phyloP scores from a whole-genome alignment of 108 stramenopile species.

The Schizochytrium sp. region DNA sequence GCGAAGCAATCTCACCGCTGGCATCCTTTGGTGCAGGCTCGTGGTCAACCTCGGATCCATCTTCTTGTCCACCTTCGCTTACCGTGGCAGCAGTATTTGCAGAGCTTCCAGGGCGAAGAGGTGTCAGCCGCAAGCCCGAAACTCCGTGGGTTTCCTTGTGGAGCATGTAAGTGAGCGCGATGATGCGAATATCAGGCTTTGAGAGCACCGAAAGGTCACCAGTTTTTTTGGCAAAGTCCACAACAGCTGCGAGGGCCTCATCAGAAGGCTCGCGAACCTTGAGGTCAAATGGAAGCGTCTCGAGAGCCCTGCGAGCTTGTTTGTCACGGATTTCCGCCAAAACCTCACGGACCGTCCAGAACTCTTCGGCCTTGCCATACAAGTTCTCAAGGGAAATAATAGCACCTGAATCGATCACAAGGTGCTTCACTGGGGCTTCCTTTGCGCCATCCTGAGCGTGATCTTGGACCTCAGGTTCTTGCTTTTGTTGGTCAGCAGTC shows the following conservation, averaged over 20 bases:
- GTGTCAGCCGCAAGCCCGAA: background rate
- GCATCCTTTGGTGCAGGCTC: background rate
- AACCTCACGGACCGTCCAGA: constrained; percentile 63
- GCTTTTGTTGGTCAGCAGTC: background rate
- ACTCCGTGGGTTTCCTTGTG: constrained; percentile 75
- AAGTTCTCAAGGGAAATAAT: constrained; percentile 61
- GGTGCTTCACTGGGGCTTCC: background rate
- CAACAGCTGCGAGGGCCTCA: constrained; percentile 75
- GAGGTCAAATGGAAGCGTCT: constrained; percentile 69
- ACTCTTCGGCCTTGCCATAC: constrained; percentile 7
- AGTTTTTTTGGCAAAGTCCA: constrained; percentile 88
- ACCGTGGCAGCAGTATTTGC: background rate
- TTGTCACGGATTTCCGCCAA: constrained; percentile 64
- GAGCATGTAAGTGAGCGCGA: constrained; percentile 89
- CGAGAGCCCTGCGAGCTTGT: constrained; percentile 62
- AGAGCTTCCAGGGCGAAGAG: constrained; percentile 19
- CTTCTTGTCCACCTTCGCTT: background rate
- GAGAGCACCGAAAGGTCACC: constrained; percentile 90
- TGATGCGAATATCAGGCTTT: constrained; percentile 87
- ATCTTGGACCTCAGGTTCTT: background rate
- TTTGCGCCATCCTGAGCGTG: background rate
- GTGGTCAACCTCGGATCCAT: background rate
- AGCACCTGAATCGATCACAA: constrained; percentile 65
- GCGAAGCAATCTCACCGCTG: background rate
- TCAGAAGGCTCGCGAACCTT: constrained; percentile 75